Evolutionary conservation across 257 asterid species (phyloP).

Genomic region (Solanum pimpinellifolium): DNA sequence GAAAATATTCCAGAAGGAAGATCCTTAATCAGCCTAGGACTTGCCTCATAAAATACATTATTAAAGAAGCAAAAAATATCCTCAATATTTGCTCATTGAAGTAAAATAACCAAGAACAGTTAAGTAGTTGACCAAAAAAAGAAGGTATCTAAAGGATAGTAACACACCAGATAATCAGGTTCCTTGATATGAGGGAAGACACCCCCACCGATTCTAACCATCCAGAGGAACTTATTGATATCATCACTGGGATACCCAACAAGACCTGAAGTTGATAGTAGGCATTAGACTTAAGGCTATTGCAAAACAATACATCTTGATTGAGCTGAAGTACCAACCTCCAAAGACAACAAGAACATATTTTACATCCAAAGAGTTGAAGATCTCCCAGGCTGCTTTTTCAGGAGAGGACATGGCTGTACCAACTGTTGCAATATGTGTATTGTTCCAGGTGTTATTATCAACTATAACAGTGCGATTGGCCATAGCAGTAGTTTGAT

Average conservation of each 20-base stretch:
- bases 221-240: constrained; percentile 96
- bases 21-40: background rate
- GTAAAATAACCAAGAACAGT: background rate
- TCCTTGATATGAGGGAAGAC: constrained; percentile 98
- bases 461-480: constrained; percentile 98
- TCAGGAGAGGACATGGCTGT: constrained; percentile 99
- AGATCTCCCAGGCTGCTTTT: constrained; percentile 96
- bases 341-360: constrained; percentile 98
- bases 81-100: background rate
- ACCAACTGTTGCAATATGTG: constrained; percentile 98
- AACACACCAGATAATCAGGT: constrained; percentile 90
- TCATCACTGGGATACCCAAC: constrained; percentile 99
- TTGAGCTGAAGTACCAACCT: constrained; percentile 41
- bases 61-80: background rate
- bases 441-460: constrained; percentile 98
- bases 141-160: background rate
- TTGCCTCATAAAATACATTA: background rate
- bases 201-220: constrained; percentile 99
- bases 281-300: constrained; percentile 8
- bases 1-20: background rate
- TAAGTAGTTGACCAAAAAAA: background rate
- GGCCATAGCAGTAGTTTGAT: constrained; percentile 99
- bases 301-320: background rate
- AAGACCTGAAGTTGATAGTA: constrained; percentile 53
- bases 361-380: constrained; percentile 91